Evolutionary conservation across 805 yeast species (phyloP).

Genomic region (Suhomyces tanzawaensis): DNA sequence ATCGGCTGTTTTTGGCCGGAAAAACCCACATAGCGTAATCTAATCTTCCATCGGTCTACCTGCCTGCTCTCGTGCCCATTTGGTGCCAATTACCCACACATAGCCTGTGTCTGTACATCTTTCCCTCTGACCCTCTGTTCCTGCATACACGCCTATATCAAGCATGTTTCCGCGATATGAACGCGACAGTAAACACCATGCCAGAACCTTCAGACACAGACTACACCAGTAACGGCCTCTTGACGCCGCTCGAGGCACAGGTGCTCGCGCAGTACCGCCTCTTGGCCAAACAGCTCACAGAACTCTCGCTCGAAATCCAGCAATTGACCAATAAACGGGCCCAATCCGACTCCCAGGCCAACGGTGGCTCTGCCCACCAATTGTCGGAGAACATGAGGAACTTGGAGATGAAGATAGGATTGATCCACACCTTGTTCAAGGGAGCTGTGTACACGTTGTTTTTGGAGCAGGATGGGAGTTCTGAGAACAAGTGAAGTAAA

Average conservation of each 20-base stretch:
- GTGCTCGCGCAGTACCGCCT: constrained; percentile 38
- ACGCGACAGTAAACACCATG: neutral
- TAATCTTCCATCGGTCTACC: no score
- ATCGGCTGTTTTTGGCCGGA: no score
- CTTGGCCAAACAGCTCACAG: constrained; percentile 31
- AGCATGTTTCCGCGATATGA: no score
- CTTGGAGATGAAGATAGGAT: constrained; percentile 60
- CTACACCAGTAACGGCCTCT: constrained; percentile 6
- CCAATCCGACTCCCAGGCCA: constrained; percentile 8
- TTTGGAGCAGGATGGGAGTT: constrained; percentile 43
- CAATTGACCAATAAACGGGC: constrained; percentile 20
- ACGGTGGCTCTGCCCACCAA: constrained; percentile 24
- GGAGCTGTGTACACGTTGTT: constrained; percentile 69
- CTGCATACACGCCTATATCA: no score
- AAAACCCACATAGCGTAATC: no score
- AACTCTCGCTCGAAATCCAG: constrained; percentile 32
- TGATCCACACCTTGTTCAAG: constrained; percentile 64
- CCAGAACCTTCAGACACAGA: neutral
- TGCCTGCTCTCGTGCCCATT: no score
- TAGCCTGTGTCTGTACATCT: no score
- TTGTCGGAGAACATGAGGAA: constrained; percentile 50
- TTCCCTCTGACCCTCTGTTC: no score
- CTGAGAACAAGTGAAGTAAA: neutral
- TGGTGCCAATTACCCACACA: no score
- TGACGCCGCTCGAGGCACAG: constrained; percentile 31